A percentile compares a stretch with the other conserved stretches of the same genome.
These are phyloP conservation scores for Protomyces arabidopsidicola DNA, from an alignment of 1,139 yeast genomes.

Conservation along the genomic window DNA sequence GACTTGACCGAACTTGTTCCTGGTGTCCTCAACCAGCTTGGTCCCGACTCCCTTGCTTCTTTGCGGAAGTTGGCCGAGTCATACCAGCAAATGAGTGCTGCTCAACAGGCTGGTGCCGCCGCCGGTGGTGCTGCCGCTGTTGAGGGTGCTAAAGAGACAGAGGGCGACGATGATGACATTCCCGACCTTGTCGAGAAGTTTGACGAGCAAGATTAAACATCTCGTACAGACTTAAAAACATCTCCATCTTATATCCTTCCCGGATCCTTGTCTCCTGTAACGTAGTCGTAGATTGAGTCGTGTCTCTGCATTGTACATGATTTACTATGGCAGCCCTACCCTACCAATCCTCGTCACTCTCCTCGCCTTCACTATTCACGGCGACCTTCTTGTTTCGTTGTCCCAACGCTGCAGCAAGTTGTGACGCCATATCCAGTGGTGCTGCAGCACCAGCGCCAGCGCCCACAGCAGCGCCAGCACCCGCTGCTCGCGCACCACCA, in stretches of 20 bases:
- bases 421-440: constrained; percentile 20
- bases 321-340: background rate
- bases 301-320: background rate
- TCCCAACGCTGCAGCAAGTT: constrained; percentile 20
- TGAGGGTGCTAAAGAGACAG: constrained; percentile 45
- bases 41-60: constrained; percentile 90
- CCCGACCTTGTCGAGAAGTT: constrained; percentile 67
- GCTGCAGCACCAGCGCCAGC: constrained; percentile 10
- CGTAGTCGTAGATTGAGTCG: too few species aligned
- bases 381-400: constrained; percentile 23
- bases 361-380: constrained; percentile 20
- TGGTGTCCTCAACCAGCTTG: constrained; percentile 91
- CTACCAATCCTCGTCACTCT: constrained; percentile 25
- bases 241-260: background rate
- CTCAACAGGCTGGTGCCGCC: constrained; percentile 46
- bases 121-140: constrained; percentile 50
- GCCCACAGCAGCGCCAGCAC: constrained; percentile 4
- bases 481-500: constrained; percentile 11
- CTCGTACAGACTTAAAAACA: background rate
- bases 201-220: constrained; percentile 27
- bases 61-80: constrained; percentile 88
- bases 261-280: too few species aligned
- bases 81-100: constrained; percentile 43
- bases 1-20: constrained; percentile 90
- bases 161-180: constrained; percentile 54